phyloP scores from a whole-genome alignment of 208 protist genomes.

The Leishmania amazonensis region DNA sequence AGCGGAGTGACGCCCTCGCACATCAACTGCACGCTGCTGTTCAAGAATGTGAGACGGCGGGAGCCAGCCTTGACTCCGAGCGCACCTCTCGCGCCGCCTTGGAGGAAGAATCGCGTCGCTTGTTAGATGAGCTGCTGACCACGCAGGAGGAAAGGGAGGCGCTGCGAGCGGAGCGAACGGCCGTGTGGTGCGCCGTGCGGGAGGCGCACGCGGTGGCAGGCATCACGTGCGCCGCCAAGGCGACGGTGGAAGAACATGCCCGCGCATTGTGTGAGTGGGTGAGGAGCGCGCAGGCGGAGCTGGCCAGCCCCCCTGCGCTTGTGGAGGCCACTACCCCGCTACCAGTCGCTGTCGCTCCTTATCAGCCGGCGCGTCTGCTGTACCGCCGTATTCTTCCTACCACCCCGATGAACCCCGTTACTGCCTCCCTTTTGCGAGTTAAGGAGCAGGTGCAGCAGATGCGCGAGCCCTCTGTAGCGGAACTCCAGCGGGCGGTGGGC shows the following conservation, averaged over 20 bases:
- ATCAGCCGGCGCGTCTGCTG: not conserved
- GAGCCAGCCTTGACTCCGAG: constrained; percentile 7
- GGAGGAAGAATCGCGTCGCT: constrained; percentile 17
- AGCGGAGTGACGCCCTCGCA: constrained; percentile 1
- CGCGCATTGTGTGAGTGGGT: constrained; percentile 14
- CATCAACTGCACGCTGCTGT: not conserved
- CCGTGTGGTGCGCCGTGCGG: constrained; percentile 11
- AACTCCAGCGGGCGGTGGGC: constrained; percentile 25
- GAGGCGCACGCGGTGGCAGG: constrained; percentile 4
- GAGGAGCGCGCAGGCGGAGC: constrained; percentile 3
- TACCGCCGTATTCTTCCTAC: constrained; percentile 47
- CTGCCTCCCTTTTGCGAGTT: constrained; percentile 53
- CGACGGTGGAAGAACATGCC: constrained; percentile 24
- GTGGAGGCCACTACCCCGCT: not conserved
- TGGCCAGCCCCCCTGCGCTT: not conserved
- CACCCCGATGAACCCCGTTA: constrained; percentile 39
- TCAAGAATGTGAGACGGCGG: constrained; percentile 9
- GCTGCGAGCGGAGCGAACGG: constrained; percentile 15
- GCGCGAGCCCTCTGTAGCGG: constrained; percentile 27
- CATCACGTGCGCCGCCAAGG: not conserved
- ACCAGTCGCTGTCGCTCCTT: not conserved
- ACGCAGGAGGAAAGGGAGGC: constrained; percentile 9
- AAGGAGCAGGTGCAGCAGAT: constrained; percentile 54
- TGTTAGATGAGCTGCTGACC: constrained; percentile 3
- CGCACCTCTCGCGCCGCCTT: constrained; percentile 3